Evolutionary conservation across 768 basidiomycete species (phyloP).

Genomic region (Coprinopsis strossmayeri): DNA sequence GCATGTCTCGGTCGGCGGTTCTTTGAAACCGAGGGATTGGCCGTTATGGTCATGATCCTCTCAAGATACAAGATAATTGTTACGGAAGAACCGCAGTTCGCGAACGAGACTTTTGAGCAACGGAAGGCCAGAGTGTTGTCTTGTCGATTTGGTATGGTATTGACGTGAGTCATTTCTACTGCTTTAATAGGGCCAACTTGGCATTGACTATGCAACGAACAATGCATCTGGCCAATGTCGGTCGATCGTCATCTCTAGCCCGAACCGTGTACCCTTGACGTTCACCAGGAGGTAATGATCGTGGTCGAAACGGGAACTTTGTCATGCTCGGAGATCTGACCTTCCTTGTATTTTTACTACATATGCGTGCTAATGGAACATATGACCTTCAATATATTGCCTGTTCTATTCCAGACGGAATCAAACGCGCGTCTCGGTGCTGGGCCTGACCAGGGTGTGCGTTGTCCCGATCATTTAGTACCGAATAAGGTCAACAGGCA

Average conservation of each 20-base stretch:
- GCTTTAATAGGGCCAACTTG: too few species aligned
- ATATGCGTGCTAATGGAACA: too few species aligned
- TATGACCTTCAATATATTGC: too few species aligned
- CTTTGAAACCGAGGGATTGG: conserved; percentile 40
- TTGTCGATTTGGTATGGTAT: conserved; percentile 23
- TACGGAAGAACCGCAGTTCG: conserved; percentile 42
- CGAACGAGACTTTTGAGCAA: conserved; percentile 35
- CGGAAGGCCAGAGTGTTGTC: conserved; percentile 32
- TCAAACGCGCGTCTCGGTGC: too few species aligned
- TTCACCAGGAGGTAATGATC: too few species aligned
- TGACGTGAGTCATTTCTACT: conserved; percentile 2
- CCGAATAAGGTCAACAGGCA: too few species aligned
- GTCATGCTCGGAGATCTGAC: too few species aligned
- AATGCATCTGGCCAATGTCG: background rate
- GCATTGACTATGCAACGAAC: background rate
- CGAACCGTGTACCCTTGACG: conserved; percentile 5
- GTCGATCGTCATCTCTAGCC: background rate
- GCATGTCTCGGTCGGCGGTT: conserved; percentile 43
- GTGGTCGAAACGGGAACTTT: too few species aligned
- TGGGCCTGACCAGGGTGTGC: too few species aligned
- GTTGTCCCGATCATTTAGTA: too few species aligned
- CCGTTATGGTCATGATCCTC: conserved; percentile 39
- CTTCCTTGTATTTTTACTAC: too few species aligned
- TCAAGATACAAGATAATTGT: conserved; percentile 37
- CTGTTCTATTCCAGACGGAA: too few species aligned